Conservation (phyloP, 1,284 basidiomycete genomes). For the Athelia sp. region DNA sequence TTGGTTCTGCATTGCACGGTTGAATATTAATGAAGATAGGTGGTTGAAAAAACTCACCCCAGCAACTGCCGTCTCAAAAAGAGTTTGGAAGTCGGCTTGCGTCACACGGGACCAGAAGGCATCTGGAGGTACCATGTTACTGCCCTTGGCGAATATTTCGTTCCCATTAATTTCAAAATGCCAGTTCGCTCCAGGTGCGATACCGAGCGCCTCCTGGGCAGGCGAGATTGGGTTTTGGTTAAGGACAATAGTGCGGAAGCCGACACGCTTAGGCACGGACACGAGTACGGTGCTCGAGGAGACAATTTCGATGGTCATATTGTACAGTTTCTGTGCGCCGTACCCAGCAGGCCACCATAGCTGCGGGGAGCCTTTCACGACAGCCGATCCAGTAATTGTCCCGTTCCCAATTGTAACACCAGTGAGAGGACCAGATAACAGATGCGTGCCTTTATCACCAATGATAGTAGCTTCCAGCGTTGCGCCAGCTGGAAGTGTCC, state of each 20-base stretch:
- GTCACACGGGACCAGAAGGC: background rate
- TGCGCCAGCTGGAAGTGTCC: background rate
- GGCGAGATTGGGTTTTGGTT: background rate
- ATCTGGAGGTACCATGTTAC: background rate
- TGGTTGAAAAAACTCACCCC: background rate
- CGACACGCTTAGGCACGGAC: background rate
- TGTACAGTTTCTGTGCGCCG: background rate
- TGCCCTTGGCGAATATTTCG: background rate
- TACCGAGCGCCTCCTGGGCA: background rate
- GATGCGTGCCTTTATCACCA: background rate
- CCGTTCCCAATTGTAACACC: background rate
- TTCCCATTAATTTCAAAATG: background rate
- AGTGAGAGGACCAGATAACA: background rate
- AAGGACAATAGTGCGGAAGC: background rate
- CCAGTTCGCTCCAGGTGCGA: background rate
- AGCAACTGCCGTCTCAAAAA: background rate
- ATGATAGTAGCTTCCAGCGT: background rate
- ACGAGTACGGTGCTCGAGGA: slow-evolving; percentile 10
- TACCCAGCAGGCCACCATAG: background rate
- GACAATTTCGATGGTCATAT: background rate
- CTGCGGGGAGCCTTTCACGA: background rate
- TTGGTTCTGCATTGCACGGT: slow-evolving; percentile 8
- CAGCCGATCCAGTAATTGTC: background rate
- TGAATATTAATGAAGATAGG: background rate
- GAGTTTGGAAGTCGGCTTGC: background rate